Evolutionary conservation across 176 grass and related monocot genomes (phyloP).

Genomic region (Oryza coarctata): DNA sequence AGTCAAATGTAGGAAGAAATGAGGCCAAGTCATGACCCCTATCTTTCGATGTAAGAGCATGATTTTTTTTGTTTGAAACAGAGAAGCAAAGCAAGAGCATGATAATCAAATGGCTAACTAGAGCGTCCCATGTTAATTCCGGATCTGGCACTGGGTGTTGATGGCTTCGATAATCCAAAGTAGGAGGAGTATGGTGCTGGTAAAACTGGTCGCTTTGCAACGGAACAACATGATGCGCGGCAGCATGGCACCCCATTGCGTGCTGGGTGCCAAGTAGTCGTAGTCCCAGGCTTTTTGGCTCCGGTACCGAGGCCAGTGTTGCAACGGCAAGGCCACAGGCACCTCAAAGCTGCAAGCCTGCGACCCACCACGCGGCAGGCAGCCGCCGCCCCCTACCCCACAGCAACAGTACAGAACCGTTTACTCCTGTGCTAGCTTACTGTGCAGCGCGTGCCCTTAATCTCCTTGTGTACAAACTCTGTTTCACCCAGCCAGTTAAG

Average conservation of each 20-base stretch:
- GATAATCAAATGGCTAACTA: neutral
- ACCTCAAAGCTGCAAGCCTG: neutral
- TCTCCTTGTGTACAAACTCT: neutral
- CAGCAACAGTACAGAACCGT: neutral
- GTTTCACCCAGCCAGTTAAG: neutral
- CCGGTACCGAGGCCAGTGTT: neutral
- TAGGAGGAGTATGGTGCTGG: no score
- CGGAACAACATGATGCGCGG: neutral
- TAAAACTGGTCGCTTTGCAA: neutral
- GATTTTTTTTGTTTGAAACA: no score
- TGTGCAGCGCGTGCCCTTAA: neutral
- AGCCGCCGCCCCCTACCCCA: neutral
- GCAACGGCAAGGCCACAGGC: no score
- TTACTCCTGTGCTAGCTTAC: neutral
- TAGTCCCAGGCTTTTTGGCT: neutral
- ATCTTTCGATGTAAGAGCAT: no score
- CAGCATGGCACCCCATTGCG: neutral
- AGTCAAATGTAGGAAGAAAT: neutral
- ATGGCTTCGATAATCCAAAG: no score
- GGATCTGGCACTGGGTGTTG: neutral
- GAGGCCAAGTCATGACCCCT: no score
- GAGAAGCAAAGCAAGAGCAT: no score
- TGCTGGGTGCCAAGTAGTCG: neutral
- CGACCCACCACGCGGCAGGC: neutral
- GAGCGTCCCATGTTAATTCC: neutral